Evolutionary conservation across 2,329 filamentous ascomycete species (phyloP), one percentile per base, ranked within the genome.

Genomic region (Didymella keratinophila): DNA sequence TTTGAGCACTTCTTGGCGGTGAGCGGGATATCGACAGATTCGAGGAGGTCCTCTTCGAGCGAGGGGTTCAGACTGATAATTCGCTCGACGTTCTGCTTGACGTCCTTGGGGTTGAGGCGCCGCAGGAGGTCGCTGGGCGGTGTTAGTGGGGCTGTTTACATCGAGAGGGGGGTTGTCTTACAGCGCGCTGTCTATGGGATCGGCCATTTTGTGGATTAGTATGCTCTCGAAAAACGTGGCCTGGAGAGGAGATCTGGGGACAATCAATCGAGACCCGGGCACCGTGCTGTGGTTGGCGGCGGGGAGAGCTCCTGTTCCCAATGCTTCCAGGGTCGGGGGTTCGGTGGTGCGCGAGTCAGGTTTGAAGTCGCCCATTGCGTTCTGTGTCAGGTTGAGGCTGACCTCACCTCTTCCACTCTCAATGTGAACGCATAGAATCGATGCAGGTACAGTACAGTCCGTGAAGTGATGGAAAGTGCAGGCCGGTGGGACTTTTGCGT

Each of bases 21-120:
- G 56, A 99, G 89, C 23, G 95, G 95, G 78, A 98, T 94, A 80
- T 99, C 95, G 70, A 99, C 95, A 23, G 94, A 97, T 66, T 94
- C 95, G 66, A 99, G 92, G 42, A 99, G 92, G 78, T 99, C 95
- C 84, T 99, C 95, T 73, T 94, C 95, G 60, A 99, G 89, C 69
- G 94, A 89, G 16, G 95, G 95, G 43, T 93, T 90, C 64, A 99
- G 89, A 56, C 85, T 83, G 79, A 97, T 95, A 76, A 99, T 93
- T 72, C 89, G 86, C 79, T 91, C 89, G 71, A 99, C 90, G 82
- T 99, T 96, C 62, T 86, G 80, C 73, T 93, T 86, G 54, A 94
- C 97, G 80, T 95, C 87, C 78, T 96, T 96, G 42, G 95, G 95
- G 81, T 97, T 96, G 63, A 99, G 90, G 65, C 95, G 95, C 71